Conservation (phyloP, 768 basidiomycete genomes). For the Leccinellum luteum region DNA sequence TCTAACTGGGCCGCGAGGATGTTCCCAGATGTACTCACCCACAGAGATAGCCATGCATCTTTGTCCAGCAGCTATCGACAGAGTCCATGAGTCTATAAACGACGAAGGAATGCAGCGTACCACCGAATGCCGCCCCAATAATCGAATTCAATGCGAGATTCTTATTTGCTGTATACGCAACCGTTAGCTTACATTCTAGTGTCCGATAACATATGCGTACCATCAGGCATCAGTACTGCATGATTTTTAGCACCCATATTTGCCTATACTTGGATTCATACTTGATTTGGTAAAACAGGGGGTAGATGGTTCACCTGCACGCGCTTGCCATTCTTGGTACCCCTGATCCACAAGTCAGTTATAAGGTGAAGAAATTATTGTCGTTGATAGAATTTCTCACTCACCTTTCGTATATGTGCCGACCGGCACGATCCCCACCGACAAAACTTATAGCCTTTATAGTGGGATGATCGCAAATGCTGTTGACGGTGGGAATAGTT, state of each 20-base stretch:
- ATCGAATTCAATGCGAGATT: conserved; percentile 91
- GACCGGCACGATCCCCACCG: conserved; percentile 89
- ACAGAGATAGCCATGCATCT: conserved; percentile 97
- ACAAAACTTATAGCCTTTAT: conserved; percentile 98
- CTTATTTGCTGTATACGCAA: conserved; percentile 65
- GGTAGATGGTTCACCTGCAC: conserved; percentile 54
- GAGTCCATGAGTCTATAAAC: conserved; percentile 19
- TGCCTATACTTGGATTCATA: conserved; percentile 37
- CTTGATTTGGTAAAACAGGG: neutral
- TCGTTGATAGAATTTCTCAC: conserved; percentile 1
- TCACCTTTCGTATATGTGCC: conserved; percentile 88
- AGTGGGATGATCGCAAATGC: conserved; percentile 86
- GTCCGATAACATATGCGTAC: conserved; percentile 40
- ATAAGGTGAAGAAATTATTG: neutral
- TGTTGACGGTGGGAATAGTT: conserved; percentile 84
- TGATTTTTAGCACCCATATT: conserved; percentile 98
- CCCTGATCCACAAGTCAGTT: conserved; percentile 43
- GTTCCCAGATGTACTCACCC: conserved; percentile 43
- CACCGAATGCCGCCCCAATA: conserved; percentile 90
- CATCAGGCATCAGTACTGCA: conserved; percentile 90
- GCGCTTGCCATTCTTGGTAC: conserved; percentile 82
- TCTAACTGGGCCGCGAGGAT: neutral
- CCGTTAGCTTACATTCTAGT: neutral
- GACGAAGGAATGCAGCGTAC: conserved; percentile 37
- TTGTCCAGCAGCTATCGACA: conserved; percentile 79